Evolutionary conservation across 208 protist species (phyloP), one percentile per base, ranked within the genome.

Genomic region (Leishmania gerbilli): DNA sequence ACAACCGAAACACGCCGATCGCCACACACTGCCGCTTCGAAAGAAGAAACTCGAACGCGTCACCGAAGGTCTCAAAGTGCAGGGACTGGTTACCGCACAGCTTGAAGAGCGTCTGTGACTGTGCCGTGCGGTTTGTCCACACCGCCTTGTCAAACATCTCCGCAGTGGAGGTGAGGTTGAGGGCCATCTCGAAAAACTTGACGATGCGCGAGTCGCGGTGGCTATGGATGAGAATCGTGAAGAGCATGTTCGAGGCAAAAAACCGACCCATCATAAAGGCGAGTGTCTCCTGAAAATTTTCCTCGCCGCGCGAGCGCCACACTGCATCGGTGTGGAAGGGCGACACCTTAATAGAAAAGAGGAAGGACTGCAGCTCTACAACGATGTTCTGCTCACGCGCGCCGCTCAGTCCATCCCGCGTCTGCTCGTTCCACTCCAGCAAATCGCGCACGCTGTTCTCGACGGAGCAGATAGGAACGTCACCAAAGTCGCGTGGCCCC

Each of bases 251-350:
- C 3, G 92, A 90, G 17, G 95, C 93, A 77, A 97, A 97, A 84
- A 93, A 96, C 11, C 91, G 89, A 40, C 95, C 95, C 87, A 94
- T 95, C 95, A 97, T 97, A 76, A 97, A 97, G 4, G 95, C 90
- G 0, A 97, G 85, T 0, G 92, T 90, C 58, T 96, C 86, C 79
- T 97, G 93, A 76, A 97, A 97, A 76, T 96, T 95, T 17, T 78
- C 76, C 83, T 95, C 91, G 11, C 95, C 95, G 19, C 89, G 88
- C 17, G 83, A 69, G n/a, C 92, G 91, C 93, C 95, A 97, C 62
- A 84, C 86, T 27, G 80, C 31, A 77, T 97, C 92, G 19, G 77
- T 91, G 84, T 97, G 95, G 71, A 96, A 93, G 24, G 95, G 95
- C 6, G 88, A 82, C 8, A 97, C 89, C 71, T 90, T 91, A 17